Base-by-base conservation (phyloP, 75 land plant species). In the Pseudotsuga menziesii region DNA sequence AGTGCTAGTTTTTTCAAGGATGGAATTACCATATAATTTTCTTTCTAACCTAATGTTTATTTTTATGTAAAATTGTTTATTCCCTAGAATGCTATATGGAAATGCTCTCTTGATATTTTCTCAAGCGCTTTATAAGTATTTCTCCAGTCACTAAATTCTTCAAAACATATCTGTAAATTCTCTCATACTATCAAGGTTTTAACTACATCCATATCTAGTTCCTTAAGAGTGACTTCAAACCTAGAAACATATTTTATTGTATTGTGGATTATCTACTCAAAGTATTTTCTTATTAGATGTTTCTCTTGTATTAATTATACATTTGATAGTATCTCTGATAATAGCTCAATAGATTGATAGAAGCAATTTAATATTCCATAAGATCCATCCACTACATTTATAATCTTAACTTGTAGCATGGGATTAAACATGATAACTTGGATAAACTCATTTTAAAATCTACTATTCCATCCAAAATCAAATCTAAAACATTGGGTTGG, bases 371-470 rank as follows among this genome's bases (percentile, higher is more conserved):
- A n/a, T 69, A 83, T 89, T 14, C 88, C 87, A 77, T 88, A 89
- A 2, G 87, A 87, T 25, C 88, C 90, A 80, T 89, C 85, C 23
- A 89, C 91, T 67, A 85, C 90, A 73, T 92, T 92, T 73, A 90
- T 56, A 58, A 88, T 84, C 73, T 92, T 92, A 1, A 86, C 88
- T 61, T 92, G 90, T 11, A 92, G 83, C 58, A 88, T 84, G 36
- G 84, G 92, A 75, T 92, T 92, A 92, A 92, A 92, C 92, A 90
- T 90, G 74, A 88, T 92, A 39, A 90, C 86, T 74, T 92, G 88
- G 75, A 90, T 88, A 58, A 91, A 76, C 74, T 90, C 94, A 85
- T 75, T 91, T n/a, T 90, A 39, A 85, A 82, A 76, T 85, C 87
- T 57, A 85, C 87, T 22, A 85, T n/a, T n/a, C n/a, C n/a, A 85